These are phyloP conservation scores for Scheffersomyces titani DNA, from an alignment of 1,139 yeast genomes.

Conservation along the genomic window DNA sequence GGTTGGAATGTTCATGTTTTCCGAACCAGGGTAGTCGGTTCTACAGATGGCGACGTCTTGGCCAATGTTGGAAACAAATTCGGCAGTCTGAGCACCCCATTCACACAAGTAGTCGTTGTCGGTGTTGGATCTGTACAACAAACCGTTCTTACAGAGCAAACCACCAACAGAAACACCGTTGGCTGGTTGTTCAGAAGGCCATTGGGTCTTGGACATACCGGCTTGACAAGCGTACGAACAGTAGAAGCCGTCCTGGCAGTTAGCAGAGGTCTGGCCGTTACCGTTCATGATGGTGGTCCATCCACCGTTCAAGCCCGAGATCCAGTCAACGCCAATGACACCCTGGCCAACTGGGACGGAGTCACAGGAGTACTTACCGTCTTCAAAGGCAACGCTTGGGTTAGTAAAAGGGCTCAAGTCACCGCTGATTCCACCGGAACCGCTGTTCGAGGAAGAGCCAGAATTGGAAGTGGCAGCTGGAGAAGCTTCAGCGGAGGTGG, in stretches of 20 bases:
- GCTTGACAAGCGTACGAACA: conserved; percentile 88
- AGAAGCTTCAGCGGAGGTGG: conserved; percentile 16
- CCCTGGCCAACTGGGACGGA: conserved; percentile 73
- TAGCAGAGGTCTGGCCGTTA: conserved; percentile 64
- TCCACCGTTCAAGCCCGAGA: conserved; percentile 60
- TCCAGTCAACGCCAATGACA: conserved; percentile 61
- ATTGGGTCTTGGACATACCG: conserved; percentile 89
- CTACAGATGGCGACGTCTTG: conserved; percentile 74
- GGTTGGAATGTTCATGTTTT: conserved; percentile 83
- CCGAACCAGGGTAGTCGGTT: conserved; percentile 89
- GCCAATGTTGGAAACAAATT: conserved; percentile 55
- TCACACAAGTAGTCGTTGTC: conserved; percentile 65
- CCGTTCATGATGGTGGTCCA: conserved; percentile 71
- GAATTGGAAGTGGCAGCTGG: conserved; percentile 21
- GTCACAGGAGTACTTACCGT: conserved; percentile 63
- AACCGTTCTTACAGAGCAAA: conserved; percentile 66
- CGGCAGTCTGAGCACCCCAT: conserved; percentile 71
- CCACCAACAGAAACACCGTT: conserved; percentile 84
- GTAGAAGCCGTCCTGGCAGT: conserved; percentile 73
- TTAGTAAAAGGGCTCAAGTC: conserved; percentile 54
- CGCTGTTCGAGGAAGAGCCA: conserved; percentile 5
- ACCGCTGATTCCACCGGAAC: conserved; percentile 46
- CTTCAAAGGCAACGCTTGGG: conserved; percentile 58
- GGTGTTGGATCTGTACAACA: conserved; percentile 67
- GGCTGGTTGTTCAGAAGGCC: conserved; percentile 74